These are phyloP conservation scores for Didymella sp. DNA, from an alignment of 2,329 filamentous ascomycete species.

Conservation along the genomic window DNA sequence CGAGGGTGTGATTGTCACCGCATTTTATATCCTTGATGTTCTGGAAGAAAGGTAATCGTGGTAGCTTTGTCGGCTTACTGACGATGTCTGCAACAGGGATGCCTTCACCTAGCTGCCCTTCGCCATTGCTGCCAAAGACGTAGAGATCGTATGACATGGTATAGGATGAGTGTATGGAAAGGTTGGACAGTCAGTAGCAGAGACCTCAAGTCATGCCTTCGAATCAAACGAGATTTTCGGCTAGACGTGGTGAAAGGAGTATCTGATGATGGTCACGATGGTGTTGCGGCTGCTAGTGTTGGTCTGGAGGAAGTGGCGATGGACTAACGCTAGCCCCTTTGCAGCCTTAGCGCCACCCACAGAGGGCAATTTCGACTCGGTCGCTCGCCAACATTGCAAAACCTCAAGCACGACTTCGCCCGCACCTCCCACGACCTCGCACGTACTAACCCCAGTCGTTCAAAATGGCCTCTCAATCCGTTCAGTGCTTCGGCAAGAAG, in stretches of 20 bases:
- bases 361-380: slow-evolving; percentile 29
- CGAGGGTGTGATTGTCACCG: slow-evolving; percentile 87
- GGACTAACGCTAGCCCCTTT: too few relatives aligned
- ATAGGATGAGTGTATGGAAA: neutral
- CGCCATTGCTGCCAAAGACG: slow-evolving; percentile 61
- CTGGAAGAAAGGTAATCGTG: slow-evolving; percentile 7
- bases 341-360: too few relatives aligned
- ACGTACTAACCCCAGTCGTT: slow-evolving; percentile 47
- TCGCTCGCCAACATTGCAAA: slow-evolving; percentile 22
- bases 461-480: slow-evolving; percentile 55
- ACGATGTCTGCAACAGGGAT: slow-evolving; percentile 54
- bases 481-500: slow-evolving; percentile 97
- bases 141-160: slow-evolving; percentile 38
- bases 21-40: slow-evolving; percentile 55
- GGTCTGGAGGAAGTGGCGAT: slow-evolving; percentile 1
- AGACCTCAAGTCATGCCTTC: neutral
- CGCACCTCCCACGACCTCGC: slow-evolving; percentile 39
- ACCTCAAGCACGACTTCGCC: slow-evolving; percentile 24
- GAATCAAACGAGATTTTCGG: neutral
- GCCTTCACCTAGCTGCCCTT: slow-evolving; percentile 57
- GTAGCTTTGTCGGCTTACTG: slow-evolving; percentile 24
- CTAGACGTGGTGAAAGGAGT: neutral
- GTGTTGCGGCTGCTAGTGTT: neutral
- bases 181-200: neutral
- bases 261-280: neutral